Base-by-base conservation (phyloP, 371 early-diverging fungal species). In the Mucor saturninus region DNA sequence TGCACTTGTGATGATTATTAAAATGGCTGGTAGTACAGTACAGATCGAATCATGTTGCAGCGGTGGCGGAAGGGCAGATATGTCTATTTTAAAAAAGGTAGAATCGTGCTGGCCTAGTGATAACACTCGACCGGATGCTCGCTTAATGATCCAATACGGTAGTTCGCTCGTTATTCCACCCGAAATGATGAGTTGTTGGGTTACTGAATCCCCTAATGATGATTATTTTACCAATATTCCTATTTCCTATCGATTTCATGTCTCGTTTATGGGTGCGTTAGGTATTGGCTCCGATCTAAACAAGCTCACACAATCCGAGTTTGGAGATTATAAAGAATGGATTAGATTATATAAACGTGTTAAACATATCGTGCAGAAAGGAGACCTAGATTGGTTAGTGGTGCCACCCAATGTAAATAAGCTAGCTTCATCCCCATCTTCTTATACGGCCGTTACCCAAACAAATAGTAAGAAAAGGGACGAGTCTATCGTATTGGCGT, bases 21-120 rank as follows among this genome's bases (percentile, higher is more conserved):
- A 72, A 43, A 32, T 31, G 2, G 59, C 63, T 0, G 72, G 65
- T 42, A 1, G 71, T 74, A 30, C 61, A 65, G 49, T 81, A 2
- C 38, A 53, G 32, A 70, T 79, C 11, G 82, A 81, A 54, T 63
- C 69, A 9, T 81, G 82, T 30, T 67, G 71, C 7, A 77, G 80
- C 48, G 82, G 82, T 26, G 82, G 82, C 29, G 80, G 80, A 2
- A 65, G 82, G 7, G 70, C 74, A 26, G 82, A 81, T 56, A 29
- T 66, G 21, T 67, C 71, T 1, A 63, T 75, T 1, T 31, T 71
- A 0, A 61, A 46, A 37, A 32, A 46, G 9, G 65, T 62, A 0
- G 72, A 80, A 39, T 65, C 69, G 6, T 69, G 71, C 29, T 76
- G 75, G 80, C 66, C 73, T 14, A 73, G 75, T 39, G 76, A 76